Base-by-base conservation (phyloP, 306 rosid genomes). In the Vachellia collinsii region DNA sequence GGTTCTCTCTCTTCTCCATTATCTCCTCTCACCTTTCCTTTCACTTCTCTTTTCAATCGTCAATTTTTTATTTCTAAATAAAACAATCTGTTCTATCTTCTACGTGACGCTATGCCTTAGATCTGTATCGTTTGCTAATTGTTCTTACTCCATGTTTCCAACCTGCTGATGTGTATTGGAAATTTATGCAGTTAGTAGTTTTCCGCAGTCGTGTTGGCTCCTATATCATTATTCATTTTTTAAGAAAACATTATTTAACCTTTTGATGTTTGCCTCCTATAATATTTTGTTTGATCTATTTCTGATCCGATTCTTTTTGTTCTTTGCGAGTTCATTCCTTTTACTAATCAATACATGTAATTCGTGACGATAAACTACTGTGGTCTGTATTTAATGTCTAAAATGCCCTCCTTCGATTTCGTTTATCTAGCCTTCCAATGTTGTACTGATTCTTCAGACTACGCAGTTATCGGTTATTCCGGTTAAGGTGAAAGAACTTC, bases 1-100 rank as follows among this genome's bases (percentile, higher is more conserved):
- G 98, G 99, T 96, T 87, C 11, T 43, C 19, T 16, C 14, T 4
- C 65, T n/a, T 13, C 34, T 29, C 0, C 16, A 2, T 8, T 14
- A 7, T 37, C 38, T 8, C 46, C 46, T 65, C 47, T 3, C 3
- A 65, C 16, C 38, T 66, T 17, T 1, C 29, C 36, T 2, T 67
- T 4, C 72, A 8, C 11, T 20, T 9, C 3, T 20, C 62, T n/a
- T 56, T 7, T n/a, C 4, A n/a, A 3, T 9, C 64, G n/a, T 29
- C 34, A 29, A 29, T 22, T 58, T 22, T 7, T 10, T 39, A 3
- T 13, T 3, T 3, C 3, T 44, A 46, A 46, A 1, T 0, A 3
- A 67, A 39, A 3, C 3, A 19, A 0, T 8, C 1, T 48, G 54
- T 19, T 17, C 11, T 9, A 44, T 41, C 7, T 67, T 22, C 11